Conservation (phyloP, 2,329 filamentous ascomycete genomes). For the Stemphylium vesicarium region DNA sequence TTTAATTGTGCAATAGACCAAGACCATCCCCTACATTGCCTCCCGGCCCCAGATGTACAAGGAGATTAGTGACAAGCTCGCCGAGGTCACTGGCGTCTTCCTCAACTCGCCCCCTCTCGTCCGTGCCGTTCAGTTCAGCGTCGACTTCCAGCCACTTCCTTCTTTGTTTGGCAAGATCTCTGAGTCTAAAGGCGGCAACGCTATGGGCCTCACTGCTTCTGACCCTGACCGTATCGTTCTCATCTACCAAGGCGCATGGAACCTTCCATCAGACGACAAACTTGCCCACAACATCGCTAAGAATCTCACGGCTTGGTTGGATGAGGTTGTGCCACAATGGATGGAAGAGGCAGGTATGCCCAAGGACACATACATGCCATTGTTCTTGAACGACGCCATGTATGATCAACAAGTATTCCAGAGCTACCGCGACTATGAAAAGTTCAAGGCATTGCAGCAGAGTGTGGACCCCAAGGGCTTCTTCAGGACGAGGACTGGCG, state of each 20-base stretch:
- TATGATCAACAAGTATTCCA: constrained; percentile 28
- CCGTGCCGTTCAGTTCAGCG: constrained; percentile 25
- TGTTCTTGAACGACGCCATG: constrained; percentile 34
- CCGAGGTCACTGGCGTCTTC: constrained; percentile 30
- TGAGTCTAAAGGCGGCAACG: constrained; percentile 30
- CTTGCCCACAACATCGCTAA: constrained; percentile 18
- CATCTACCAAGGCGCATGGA: constrained; percentile 30
- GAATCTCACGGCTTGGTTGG: constrained; percentile 31
- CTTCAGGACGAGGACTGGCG: constrained; percentile 28
- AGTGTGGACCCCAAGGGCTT: constrained; percentile 29
- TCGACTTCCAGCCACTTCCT: constrained; percentile 36
- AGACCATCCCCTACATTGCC: constrained; percentile 32
- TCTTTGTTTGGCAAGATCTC: constrained; percentile 24
- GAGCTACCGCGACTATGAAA: constrained; percentile 27
- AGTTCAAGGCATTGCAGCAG: constrained; percentile 30
- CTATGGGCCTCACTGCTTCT: constrained; percentile 29
- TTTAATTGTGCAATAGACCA: constrained; percentile 21
- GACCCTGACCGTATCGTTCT: constrained; percentile 31
- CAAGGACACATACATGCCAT: constrained; percentile 22
- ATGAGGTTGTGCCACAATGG: constrained; percentile 28
- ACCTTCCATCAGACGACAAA: constrained; percentile 20
- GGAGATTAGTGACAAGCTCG: constrained; percentile 43
- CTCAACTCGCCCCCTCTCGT: constrained; percentile 19
- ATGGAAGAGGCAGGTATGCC: constrained; percentile 30
- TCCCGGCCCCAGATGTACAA: constrained; percentile 43